Conservation (phyloP, 2,329 filamentous ascomycete species). For the Scedosporium apiospermum region DNA sequence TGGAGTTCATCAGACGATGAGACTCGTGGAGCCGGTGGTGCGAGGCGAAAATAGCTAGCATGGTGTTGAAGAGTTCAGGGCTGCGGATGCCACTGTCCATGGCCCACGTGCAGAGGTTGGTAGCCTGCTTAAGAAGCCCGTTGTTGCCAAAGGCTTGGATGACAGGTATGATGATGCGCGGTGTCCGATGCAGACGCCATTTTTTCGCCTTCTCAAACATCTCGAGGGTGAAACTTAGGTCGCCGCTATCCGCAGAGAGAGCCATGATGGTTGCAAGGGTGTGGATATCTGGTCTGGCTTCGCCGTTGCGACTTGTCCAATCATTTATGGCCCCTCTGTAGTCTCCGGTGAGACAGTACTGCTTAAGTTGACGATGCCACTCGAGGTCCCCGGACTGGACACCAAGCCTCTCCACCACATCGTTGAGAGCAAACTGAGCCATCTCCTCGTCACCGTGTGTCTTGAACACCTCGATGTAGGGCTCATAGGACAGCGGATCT, state of each 20-base stretch:
- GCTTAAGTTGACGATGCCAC: slow-evolving; percentile 73
- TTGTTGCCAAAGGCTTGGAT: slow-evolving; percentile 55
- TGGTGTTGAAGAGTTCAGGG: slow-evolving; percentile 66
- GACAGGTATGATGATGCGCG: slow-evolving; percentile 52
- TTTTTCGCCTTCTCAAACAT: slow-evolving; percentile 54
- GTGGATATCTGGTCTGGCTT: slow-evolving; percentile 45
- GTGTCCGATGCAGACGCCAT: slow-evolving; percentile 37
- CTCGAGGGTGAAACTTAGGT: slow-evolving; percentile 58
- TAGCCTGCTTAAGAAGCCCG: slow-evolving; percentile 24
- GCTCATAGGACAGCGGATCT: neutral
- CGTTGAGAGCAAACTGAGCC: slow-evolving; percentile 6
- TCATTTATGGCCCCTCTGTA: slow-evolving; percentile 53
- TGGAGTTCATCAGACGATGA: slow-evolving; percentile 36
- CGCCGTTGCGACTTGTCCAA: slow-evolving; percentile 50
- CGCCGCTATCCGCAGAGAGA: slow-evolving; percentile 60
- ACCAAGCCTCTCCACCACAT: slow-evolving; percentile 1
- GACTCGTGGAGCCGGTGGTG: slow-evolving; percentile 43
- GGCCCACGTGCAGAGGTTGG: slow-evolving; percentile 35
- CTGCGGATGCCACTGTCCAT: slow-evolving; percentile 39
- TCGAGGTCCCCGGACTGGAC: slow-evolving; percentile 43
- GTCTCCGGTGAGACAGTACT: slow-evolving; percentile 57
- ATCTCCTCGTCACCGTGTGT: slow-evolving; percentile 6
- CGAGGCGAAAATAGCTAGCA: slow-evolving; percentile 61
- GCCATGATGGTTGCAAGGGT: slow-evolving; percentile 68
- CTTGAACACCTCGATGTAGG: slow-evolving; percentile 1